Conservation (phyloP, 768 basidiomycete species). For the Podaxis sp. region DNA sequence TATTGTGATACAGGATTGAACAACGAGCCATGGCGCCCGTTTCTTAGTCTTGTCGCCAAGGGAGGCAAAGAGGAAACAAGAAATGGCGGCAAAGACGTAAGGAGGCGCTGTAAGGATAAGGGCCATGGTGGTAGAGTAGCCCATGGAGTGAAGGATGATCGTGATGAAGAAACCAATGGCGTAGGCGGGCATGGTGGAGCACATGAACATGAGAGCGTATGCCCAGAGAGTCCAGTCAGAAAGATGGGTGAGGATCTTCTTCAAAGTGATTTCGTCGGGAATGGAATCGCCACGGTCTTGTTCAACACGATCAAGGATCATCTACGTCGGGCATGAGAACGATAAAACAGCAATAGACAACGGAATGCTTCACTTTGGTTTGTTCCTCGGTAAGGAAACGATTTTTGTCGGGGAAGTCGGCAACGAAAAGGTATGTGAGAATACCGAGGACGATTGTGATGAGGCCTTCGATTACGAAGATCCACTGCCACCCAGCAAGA, state of each 20-base stretch:
- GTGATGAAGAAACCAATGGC: conserved; percentile 36
- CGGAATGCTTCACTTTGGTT: conserved; percentile 27
- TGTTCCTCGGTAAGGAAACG: conserved; percentile 35
- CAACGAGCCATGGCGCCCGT: conserved; percentile 33
- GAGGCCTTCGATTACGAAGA: conserved; percentile 35
- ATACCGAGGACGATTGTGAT: conserved; percentile 31
- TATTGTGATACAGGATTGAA: conserved; percentile 32
- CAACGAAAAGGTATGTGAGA: conserved; percentile 30
- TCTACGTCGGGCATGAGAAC: conserved; percentile 17
- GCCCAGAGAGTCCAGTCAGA: conserved; percentile 38
- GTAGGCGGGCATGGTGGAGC: conserved; percentile 36
- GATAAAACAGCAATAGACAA: background rate
- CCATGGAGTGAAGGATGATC: conserved; percentile 36
- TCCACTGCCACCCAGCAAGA: conserved; percentile 38
- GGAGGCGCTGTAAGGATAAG: conserved; percentile 37
- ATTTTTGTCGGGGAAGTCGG: conserved; percentile 36
- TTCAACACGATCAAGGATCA: conserved; percentile 33
- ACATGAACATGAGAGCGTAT: conserved; percentile 39
- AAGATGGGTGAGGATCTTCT: conserved; percentile 34
- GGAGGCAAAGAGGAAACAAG: conserved; percentile 36
- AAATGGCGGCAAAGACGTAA: conserved; percentile 32
- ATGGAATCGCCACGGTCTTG: conserved; percentile 38
- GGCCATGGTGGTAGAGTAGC: conserved; percentile 28
- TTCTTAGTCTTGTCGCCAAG: conserved; percentile 35
- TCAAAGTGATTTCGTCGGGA: conserved; percentile 30